phyloP scores from a whole-genome alignment of 116 monocot genomes.

The Cymodocea nodosa region DNA sequence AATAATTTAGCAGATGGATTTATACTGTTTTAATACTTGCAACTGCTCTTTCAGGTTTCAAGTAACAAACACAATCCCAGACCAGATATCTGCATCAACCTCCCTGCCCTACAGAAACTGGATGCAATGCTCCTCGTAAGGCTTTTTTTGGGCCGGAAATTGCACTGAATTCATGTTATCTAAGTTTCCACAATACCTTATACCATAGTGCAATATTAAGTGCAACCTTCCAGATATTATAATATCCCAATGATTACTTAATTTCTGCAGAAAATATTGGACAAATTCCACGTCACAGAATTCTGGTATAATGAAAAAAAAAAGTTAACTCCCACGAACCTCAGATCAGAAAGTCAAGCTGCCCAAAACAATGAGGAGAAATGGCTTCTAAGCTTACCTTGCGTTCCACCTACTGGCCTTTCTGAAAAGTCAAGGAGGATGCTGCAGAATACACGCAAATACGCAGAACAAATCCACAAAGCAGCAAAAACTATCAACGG shows the following conservation, averaged over 20 bases:
- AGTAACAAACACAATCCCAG: constrained; percentile 54
- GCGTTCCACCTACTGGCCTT: constrained; percentile 54
- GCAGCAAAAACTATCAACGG: constrained; percentile 72
- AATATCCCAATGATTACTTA: background rate
- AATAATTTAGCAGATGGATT: no score
- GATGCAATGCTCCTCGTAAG: constrained; percentile 72
- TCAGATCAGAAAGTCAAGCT: constrained; percentile 35
- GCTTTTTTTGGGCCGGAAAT: background rate
- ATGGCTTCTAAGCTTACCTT: constrained; percentile 83
- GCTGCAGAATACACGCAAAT: constrained; percentile 48
- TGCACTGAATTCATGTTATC: background rate
- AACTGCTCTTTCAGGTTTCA: constrained; percentile 36
- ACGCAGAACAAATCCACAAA: constrained; percentile 72
- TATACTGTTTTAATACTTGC: background rate
- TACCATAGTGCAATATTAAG: background rate
- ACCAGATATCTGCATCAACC: constrained; percentile 69
- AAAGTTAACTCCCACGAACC: constrained; percentile 23
- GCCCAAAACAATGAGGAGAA: constrained; percentile 60
- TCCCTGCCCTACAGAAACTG: constrained; percentile 74
- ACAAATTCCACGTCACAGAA: constrained; percentile 52
- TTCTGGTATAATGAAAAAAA: constrained; percentile 77
- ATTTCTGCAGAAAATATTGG: constrained; percentile 52
- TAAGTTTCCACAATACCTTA: background rate
- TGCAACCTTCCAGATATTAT: background rate
- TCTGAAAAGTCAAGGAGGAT: constrained; percentile 30